Evolutionary conservation across 2,329 filamentous ascomycete species (phyloP).

Genomic region (Thermothelomyces thermophilus): DNA sequence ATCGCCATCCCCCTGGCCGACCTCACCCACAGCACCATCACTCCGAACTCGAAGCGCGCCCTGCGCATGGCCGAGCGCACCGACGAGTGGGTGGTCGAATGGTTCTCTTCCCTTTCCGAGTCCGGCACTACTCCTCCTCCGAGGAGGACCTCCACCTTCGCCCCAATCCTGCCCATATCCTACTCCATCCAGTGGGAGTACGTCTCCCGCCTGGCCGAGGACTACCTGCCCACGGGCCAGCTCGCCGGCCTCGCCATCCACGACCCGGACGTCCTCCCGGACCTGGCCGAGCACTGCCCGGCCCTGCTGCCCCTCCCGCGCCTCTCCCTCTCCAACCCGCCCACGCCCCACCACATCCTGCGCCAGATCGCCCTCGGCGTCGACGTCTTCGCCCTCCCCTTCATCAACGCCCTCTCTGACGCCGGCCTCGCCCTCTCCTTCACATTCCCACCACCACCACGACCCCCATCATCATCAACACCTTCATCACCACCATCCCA

Average conservation of each 20-base stretch:
- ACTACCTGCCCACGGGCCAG: constrained; percentile 50
- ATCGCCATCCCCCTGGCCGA: constrained; percentile 76
- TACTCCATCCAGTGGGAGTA: constrained; percentile 74
- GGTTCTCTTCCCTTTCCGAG: constrained; percentile 42
- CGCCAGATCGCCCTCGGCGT: constrained; percentile 68
- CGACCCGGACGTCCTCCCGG: constrained; percentile 60
- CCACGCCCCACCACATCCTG: constrained; percentile 69
- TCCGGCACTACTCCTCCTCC: constrained; percentile 23
- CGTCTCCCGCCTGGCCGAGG: constrained; percentile 61
- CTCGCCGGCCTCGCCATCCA: constrained; percentile 73
- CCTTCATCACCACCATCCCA: background rate
- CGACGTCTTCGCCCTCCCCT: constrained; percentile 73
- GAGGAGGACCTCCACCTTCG: constrained; percentile 47
- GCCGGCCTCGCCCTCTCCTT: constrained; percentile 80
- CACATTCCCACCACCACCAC: constrained; percentile 53
- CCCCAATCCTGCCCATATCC: constrained; percentile 67
- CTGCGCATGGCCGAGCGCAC: constrained; percentile 82
- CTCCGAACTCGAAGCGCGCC: constrained; percentile 63
- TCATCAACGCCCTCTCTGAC: constrained; percentile 69
- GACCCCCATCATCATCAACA: constrained; percentile 21
- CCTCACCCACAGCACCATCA: constrained; percentile 42
- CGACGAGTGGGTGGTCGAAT: constrained; percentile 69
- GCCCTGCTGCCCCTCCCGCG: constrained; percentile 59
- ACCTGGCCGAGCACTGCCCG: constrained; percentile 52
- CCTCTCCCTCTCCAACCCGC: constrained; percentile 63